Conservation (phyloP, 306 rosid species). For the Vicia villosa region DNA sequence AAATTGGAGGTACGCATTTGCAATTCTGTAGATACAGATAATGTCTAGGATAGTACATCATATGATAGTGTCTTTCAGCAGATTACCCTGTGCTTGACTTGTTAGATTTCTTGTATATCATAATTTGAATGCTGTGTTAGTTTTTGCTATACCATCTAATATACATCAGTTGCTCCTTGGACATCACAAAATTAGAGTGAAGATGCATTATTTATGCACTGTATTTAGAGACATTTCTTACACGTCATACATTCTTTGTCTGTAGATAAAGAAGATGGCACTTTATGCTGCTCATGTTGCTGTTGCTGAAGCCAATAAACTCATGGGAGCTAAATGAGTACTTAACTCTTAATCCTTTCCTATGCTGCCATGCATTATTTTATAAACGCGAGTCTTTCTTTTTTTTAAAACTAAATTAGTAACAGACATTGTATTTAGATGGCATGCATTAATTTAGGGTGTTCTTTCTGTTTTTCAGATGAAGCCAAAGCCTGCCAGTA, state of each 20-base stretch:
- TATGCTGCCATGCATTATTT: constrained; percentile 5
- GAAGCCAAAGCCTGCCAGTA: constrained; percentile 29
- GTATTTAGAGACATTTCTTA: constrained; percentile 24
- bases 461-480: constrained; percentile 34
- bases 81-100: background rate
- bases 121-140: constrained; percentile 17
- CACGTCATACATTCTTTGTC: constrained; percentile 25
- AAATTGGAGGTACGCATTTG: constrained; percentile 57
- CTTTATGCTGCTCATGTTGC: constrained; percentile 58
- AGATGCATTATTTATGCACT: constrained; percentile 18
- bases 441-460: constrained; percentile 13
- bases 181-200: constrained; percentile 7
- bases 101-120: constrained; percentile 2
- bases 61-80: background rate
- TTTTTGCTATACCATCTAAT: constrained; percentile 2
- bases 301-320: constrained; percentile 42
- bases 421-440: background rate
- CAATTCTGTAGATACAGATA: constrained; percentile 11
- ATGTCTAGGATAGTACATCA: background rate
- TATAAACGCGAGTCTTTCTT: background rate
- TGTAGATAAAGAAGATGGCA: constrained; percentile 69
- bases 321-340: constrained; percentile 42
- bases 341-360: constrained; percentile 24
- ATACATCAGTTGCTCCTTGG: background rate
- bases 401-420: background rate